These are phyloP conservation scores for Komagataella kurtzmanii DNA, from an alignment of 805 yeast species.

Conservation along the genomic window DNA sequence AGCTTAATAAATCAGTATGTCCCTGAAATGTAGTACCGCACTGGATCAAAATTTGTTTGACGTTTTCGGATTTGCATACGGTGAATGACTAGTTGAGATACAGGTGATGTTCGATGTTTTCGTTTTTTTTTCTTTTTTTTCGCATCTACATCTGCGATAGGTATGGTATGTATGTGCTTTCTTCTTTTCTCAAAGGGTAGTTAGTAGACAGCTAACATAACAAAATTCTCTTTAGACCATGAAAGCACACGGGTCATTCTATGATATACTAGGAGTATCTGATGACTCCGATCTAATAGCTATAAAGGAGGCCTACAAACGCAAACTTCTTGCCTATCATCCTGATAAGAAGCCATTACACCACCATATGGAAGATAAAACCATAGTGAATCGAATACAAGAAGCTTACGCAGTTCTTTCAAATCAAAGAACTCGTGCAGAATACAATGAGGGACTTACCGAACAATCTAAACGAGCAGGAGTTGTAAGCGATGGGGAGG, in stretches of 20 bases:
- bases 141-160: no score
- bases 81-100: no score
- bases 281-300: conserved; percentile 22
- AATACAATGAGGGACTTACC: conserved; percentile 39
- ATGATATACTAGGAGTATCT: conserved; percentile 43
- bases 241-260: conserved; percentile 19
- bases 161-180: no score
- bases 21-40: no score
- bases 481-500: conserved; percentile 39
- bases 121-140: no score
- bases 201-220: no score
- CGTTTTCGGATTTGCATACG: no score
- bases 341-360: conserved; percentile 54
- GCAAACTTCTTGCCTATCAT: conserved; percentile 46
- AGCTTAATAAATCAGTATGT: no score
- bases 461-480: conserved; percentile 8
- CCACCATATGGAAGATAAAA: conserved; percentile 6
- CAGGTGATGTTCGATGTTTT: no score
- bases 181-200: no score
- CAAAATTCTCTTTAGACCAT: not conserved
- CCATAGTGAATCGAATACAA: conserved; percentile 31
- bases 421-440: conserved; percentile 21
- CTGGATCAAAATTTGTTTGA: no score
- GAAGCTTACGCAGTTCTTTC: conserved; percentile 50
- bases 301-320: conserved; percentile 53